Evolutionary conservation across 2,329 filamentous ascomycete genomes (phyloP).

Genomic region (Botrytis paeoniae): DNA sequence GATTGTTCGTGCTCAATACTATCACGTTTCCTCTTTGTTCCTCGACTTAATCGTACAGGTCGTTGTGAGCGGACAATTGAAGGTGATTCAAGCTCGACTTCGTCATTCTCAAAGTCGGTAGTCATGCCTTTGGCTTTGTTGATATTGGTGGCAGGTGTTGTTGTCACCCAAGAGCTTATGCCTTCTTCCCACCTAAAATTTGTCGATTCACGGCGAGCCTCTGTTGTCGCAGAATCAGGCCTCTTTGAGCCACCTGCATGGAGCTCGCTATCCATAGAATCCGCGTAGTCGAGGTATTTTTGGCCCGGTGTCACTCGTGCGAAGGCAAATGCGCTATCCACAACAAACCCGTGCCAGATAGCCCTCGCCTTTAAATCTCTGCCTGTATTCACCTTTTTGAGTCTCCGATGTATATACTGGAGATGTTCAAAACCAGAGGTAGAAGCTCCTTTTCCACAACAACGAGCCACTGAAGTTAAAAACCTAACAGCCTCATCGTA

Average conservation of each 20-base stretch:
- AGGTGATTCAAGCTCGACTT: conserved; percentile 28
- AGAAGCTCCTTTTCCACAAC: conserved; percentile 44
- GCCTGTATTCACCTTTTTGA: conserved; percentile 24
- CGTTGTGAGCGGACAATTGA: conserved; percentile 12
- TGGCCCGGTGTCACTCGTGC: conserved; percentile 33
- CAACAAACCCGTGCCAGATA: conserved; percentile 32
- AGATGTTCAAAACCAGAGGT: conserved; percentile 40
- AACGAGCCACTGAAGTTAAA: conserved; percentile 47
- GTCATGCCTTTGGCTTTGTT: conserved; percentile 15
- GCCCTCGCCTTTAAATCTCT: conserved; percentile 11
- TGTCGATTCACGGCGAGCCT: conserved; percentile 20
- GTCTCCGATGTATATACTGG: conserved; percentile 38
- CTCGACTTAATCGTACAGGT: neutral
- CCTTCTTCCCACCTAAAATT: conserved; percentile 54
- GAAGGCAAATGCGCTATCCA: conserved; percentile 38
- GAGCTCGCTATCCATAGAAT: conserved; percentile 26
- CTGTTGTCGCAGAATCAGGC: conserved; percentile 3
- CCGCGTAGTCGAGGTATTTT: conserved; percentile 36
- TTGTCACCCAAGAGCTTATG: conserved; percentile 55
- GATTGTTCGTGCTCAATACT: neutral
- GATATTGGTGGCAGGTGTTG: conserved; percentile 41
- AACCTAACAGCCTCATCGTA: conserved; percentile 37
- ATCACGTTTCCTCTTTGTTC: neutral
- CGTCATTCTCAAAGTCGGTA: conserved; percentile 5
- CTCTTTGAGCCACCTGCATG: neutral